Evolutionary conservation across 768 basidiomycete genomes (phyloP).

Genomic region (Termitomyces heimii): DNA sequence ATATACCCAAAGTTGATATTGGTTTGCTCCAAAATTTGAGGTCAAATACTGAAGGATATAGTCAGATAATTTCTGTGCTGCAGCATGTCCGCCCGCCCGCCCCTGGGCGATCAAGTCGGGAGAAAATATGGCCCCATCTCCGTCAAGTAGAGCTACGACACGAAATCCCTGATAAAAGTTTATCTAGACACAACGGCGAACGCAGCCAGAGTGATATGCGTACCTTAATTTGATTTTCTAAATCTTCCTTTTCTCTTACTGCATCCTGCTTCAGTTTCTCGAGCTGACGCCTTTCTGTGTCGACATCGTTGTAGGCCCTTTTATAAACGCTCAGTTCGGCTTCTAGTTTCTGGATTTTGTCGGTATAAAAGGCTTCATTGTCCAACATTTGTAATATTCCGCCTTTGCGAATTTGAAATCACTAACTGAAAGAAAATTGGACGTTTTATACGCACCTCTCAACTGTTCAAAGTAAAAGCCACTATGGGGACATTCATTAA

Average conservation of each 20-base stretch:
- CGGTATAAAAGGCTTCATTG: constrained; percentile 22
- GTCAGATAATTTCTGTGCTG: constrained; percentile 43
- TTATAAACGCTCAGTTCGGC: constrained; percentile 37
- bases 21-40: constrained; percentile 26
- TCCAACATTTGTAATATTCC: constrained; percentile 32
- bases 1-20: constrained; percentile 55
- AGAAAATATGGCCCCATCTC: constrained; percentile 59
- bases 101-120: constrained; percentile 48
- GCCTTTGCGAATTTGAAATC: constrained; percentile 19
- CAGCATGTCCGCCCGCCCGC: constrained; percentile 49
- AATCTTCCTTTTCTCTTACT: constrained; percentile 29
- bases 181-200: not conserved
- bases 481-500: constrained; percentile 5
- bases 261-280: constrained; percentile 28
- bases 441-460: constrained; percentile 21
- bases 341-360: constrained; percentile 30
- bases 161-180: constrained; percentile 31
- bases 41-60: constrained; percentile 30
- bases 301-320: constrained; percentile 32
- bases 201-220: not conserved
- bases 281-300: constrained; percentile 27
- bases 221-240: constrained; percentile 39
- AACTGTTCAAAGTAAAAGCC: constrained; percentile 30
- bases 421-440: not conserved
- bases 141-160: constrained; percentile 53